phyloP scores from a whole-genome alignment of 179 eudicot genomes.

The Carnegiea gigantea region DNA sequence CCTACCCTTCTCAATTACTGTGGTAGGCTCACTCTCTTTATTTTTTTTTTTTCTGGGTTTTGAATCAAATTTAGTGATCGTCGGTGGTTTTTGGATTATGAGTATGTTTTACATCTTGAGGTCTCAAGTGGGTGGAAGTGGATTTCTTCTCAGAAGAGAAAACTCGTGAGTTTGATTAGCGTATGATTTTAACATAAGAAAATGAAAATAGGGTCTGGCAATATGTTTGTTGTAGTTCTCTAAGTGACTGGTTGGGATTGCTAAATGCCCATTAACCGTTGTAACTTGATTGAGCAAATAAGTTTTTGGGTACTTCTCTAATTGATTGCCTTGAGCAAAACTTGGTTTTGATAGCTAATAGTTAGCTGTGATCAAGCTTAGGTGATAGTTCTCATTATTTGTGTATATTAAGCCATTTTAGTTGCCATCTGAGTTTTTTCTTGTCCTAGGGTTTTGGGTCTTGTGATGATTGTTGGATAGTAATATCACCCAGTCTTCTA shows the following conservation, averaged over 20 bases:
- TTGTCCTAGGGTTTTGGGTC: not conserved
- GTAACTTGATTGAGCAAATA: not conserved
- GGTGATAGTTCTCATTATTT: not conserved
- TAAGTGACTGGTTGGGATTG: not conserved
- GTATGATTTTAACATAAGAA: not conserved
- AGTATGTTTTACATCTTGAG: not conserved
- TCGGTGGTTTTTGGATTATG: not conserved
- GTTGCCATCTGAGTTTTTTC: not conserved
- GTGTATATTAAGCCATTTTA: not conserved
- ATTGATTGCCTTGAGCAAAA: slow-evolving; percentile 3
- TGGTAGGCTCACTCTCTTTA: slow-evolving; percentile 30
- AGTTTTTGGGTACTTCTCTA: not conserved
- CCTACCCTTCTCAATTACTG: slow-evolving; percentile 29
- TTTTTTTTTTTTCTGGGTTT: not conserved
- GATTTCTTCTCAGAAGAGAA: slow-evolving; percentile 3
- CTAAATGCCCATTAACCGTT: not conserved
- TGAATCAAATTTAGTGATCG: not conserved
- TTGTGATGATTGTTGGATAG: not conserved
- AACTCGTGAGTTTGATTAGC: not conserved
- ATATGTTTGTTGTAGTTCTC: not conserved
- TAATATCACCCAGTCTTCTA: not conserved
- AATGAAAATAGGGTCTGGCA: not conserved
- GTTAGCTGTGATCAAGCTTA: not conserved
- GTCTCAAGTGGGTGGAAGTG: not conserved
- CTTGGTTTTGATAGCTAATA: not conserved